phyloP scores from a whole-genome alignment of 352 stramenopile genomes.

The Phytophthora cactorum region DNA sequence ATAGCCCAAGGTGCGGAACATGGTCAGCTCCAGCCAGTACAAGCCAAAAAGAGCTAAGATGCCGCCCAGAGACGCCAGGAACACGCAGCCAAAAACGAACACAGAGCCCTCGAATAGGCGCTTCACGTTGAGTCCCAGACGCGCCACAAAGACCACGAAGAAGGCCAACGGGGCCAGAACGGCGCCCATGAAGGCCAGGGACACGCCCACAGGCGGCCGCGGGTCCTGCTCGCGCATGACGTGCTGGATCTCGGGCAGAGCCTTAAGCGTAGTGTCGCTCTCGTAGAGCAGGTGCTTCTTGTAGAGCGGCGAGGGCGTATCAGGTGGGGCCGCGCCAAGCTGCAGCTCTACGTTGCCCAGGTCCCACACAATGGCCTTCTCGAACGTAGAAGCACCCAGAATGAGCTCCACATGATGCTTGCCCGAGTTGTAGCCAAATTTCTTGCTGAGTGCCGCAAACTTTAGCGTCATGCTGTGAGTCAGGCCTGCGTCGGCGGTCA shows the following conservation, averaged over 20 bases:
- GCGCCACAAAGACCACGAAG: constrained; percentile 72
- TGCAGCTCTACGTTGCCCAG: constrained; percentile 74
- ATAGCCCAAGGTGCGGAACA: constrained; percentile 86
- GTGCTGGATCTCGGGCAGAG: constrained; percentile 88
- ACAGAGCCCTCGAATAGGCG: constrained; percentile 72
- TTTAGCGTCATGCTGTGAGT: constrained; percentile 53
- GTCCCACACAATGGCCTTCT: constrained; percentile 76
- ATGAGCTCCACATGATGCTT: constrained; percentile 73
- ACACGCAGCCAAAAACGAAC: constrained; percentile 73
- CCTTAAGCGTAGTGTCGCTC: constrained; percentile 86
- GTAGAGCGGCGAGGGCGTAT: constrained; percentile 82
- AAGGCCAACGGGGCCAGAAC: constrained; percentile 63
- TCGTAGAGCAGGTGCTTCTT: constrained; percentile 86
- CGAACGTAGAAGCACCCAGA: constrained; percentile 78
- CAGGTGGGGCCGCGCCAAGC: constrained; percentile 64
- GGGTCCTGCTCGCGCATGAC: constrained; percentile 82
- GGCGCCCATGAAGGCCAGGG: constrained; percentile 68
- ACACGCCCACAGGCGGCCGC: constrained; percentile 70
- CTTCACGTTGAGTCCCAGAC: constrained; percentile 66
- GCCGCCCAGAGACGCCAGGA: constrained; percentile 72
- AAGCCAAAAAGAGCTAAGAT: constrained; percentile 83
- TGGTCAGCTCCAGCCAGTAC: constrained; percentile 91
- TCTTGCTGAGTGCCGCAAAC: constrained; percentile 77
- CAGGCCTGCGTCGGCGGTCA: constrained; percentile 48
- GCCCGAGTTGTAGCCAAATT: constrained; percentile 85